These are phyloP conservation scores for Begonia masoniana DNA, from an alignment of 306 rosid species.

Conservation along the genomic window DNA sequence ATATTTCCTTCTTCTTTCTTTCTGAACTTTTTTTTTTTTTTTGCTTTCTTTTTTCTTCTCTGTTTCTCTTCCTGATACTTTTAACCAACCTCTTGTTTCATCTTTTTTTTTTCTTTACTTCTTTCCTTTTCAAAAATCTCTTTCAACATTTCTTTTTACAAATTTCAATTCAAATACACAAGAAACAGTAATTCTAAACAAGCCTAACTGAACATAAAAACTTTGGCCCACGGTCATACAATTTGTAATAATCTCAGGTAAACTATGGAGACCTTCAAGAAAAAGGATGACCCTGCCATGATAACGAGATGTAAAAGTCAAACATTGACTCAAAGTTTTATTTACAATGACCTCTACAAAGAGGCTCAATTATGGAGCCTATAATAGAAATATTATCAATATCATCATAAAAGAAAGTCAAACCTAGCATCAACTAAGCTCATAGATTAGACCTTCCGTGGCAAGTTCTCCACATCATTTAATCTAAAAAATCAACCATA, in stretches of 20 bases:
- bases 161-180: constrained; percentile 4
- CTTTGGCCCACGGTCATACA: neutral
- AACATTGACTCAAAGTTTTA: neutral
- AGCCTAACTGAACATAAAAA: neutral
- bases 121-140: neutral
- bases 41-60: constrained; percentile 4
- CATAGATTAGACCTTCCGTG: too few species aligned
- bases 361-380: too few species aligned
- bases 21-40: neutral
- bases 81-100: neutral
- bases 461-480: too few species aligned
- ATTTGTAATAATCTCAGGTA: neutral
- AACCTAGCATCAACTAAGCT: too few species aligned
- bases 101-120: constrained; percentile 6
- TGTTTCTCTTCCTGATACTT: constrained; percentile 4
- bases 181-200: constrained; percentile 15
- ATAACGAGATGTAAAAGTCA: neutral
- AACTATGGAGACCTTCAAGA: neutral
- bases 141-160: neutral
- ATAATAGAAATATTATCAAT: too few species aligned
- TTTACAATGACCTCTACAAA: too few species aligned
- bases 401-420: too few species aligned
- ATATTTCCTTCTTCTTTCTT: neutral
- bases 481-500: too few species aligned
- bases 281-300: neutral